Base-by-base conservation (phyloP, 2,329 filamentous ascomycete genomes). In the Tolypocladium capitatum region DNA sequence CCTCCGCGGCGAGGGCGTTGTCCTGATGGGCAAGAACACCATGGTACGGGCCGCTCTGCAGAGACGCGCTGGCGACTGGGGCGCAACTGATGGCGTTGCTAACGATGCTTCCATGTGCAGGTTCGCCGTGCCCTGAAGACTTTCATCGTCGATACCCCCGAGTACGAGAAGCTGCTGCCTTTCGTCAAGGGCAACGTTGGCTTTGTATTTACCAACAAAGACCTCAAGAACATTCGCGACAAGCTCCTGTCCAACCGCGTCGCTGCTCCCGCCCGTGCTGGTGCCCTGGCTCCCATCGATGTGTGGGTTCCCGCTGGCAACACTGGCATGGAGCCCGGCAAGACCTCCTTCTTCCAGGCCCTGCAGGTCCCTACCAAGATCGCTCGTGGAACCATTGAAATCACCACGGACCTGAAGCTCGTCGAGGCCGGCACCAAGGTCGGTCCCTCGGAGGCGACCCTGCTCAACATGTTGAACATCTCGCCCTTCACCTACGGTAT, bases 291-390 rank as follows among this genome's bases (percentile, higher is more conserved):
- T 60, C 92, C 94, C 59, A 73, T 68, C 66, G 94, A 98, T 72
- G 92, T 98, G 69, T 98, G 75, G 78, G 71, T 98, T 60, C 92
- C 92, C 59, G 92, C 90, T 62, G 92, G 92, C 74, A 98, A 98
- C 86, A 98, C 92, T 66, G 92, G 92, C 77, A 98, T 98, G 92
- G 92, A 98, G 75, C 94, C 92, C 69, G 94, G 94, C 74, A 98
- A 98, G 86, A 98, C 92, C 67, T 97, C 92, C 69, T 98, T 98
- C 89, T 98, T 98, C 90, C 92, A 98, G 84, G 92, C 92, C 66
- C 92, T 98, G 74, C 91, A 91, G 88, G 89, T 98, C 70, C 92
- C 92, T 69, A 98, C 92, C 82, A 98, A 98, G 89, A 98, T 98
- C 76, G 92, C 92, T 70, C 92, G 92, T 94, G 94, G 92, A 94